Percentiles rank a stretch among this genome's conserved stretches.
Conservation (phyloP, 108 stramenopile species). For the Skeletonema costatum region DNA sequence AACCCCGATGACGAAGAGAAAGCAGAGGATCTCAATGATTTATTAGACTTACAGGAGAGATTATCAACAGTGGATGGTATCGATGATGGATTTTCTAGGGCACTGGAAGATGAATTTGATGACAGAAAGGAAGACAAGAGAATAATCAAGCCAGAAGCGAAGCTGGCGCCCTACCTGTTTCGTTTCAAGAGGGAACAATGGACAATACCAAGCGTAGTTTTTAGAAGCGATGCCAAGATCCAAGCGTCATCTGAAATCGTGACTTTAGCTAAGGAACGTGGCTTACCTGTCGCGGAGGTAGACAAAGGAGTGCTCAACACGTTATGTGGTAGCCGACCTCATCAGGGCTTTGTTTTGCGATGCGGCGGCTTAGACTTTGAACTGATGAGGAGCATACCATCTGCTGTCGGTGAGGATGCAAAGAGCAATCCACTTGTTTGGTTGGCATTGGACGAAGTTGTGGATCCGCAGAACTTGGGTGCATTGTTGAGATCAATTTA, state of each 20-base stretch:
- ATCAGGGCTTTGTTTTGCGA: constrained; percentile 90
- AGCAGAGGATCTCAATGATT: constrained; percentile 19
- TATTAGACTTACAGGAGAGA: constrained; percentile 21
- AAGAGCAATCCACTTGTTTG: constrained; percentile 53
- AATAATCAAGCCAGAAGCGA: constrained; percentile 69
- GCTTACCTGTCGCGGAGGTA: constrained; percentile 63
- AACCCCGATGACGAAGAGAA: constrained; percentile 46
- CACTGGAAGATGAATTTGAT: constrained; percentile 12
- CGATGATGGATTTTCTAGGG: constrained; percentile 20
- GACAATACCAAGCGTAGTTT: constrained; percentile 23
- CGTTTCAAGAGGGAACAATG: constrained; percentile 68
- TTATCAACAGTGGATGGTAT: constrained; percentile 14
- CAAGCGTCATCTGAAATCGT: constrained; percentile 57
- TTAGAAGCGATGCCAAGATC: constrained; percentile 53
- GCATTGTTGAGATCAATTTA: constrained; percentile 79
- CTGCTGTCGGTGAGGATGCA: constrained; percentile 20
- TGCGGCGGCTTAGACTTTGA: constrained; percentile 77
- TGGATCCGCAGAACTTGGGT: constrained; percentile 95
- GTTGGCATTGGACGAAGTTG: constrained; percentile 91
- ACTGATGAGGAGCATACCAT: constrained; percentile 49
- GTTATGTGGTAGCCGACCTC: constrained; percentile 84
- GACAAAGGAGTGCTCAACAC: constrained; percentile 91
- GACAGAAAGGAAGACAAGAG: constrained; percentile 15
- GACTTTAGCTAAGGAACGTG: constrained; percentile 55
- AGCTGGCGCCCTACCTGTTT: constrained; percentile 77